These are phyloP conservation scores for Stenocarpella maydis DNA, from an alignment of 2,329 filamentous ascomycete species.

Conservation along the genomic window DNA sequence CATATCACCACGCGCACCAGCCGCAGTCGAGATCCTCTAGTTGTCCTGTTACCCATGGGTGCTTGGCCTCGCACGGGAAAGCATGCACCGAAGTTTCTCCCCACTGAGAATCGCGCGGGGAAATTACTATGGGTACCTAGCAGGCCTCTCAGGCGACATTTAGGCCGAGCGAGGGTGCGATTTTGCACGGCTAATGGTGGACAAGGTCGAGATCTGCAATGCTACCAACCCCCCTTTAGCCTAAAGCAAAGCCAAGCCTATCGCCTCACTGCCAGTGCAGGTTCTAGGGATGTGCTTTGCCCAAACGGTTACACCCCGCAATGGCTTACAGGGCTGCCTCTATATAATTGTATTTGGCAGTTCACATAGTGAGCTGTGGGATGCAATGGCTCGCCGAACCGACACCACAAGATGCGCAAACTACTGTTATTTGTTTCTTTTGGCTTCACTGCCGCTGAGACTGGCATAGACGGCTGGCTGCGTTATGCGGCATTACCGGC, in stretches of 20 bases:
- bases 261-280: not conserved
- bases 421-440: constrained; percentile 1
- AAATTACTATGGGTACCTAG: not conserved
- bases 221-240: constrained; percentile 13
- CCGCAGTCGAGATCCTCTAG: no score
- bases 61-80: no score
- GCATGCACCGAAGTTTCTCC: no score
- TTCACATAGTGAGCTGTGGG: not conserved
- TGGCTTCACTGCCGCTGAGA: constrained; percentile 57
- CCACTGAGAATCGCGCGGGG: not conserved
- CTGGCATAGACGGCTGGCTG: constrained; percentile 69
- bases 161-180: not conserved
- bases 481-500: constrained; percentile 64
- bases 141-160: not conserved
- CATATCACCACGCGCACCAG: no score
- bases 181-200: not conserved
- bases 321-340: not conserved
- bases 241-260: constrained; percentile 1
- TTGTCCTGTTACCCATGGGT: no score
- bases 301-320: not conserved
- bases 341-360: not conserved
- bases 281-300: not conserved
- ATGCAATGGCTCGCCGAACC: not conserved
- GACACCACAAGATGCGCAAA: not conserved
- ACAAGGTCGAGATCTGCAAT: not conserved